phyloP scores from a whole-genome alignment of 176 grass and related monocot species.

The Triticum aestivum region IWGSC_CS_RefSeq_v2.1 NC_057803.1:49265606-49266105 shows the following conservation, averaged over 20 bases:
- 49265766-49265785: slow-evolving; percentile 54
- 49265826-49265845: slow-evolving; percentile 77
- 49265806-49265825: slow-evolving; percentile 86
- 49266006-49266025: slow-evolving; percentile 78
- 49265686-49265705: slow-evolving; percentile 82
- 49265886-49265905: slow-evolving; percentile 89
- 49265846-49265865: slow-evolving; percentile 92
- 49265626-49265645: slow-evolving; percentile 80
- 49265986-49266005: slow-evolving; percentile 85
- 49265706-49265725: slow-evolving; percentile 78
- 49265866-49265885: slow-evolving; percentile 85
- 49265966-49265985: slow-evolving; percentile 77
- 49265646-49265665: slow-evolving; percentile 85
- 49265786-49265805: slow-evolving; percentile 78
- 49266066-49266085: slow-evolving; percentile 78
- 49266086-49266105: slow-evolving; percentile 75
- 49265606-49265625: slow-evolving; percentile 72
- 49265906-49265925: slow-evolving; percentile 85
- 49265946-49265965: slow-evolving; percentile 78
- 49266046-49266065: slow-evolving; percentile 77
- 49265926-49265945: slow-evolving; percentile 79
- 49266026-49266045: slow-evolving; percentile 74
- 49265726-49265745: slow-evolving; percentile 69
- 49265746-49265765: slow-evolving; percentile 66
- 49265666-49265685: slow-evolving; percentile 80